Evolutionary conservation across 768 basidiomycete species (phyloP).

Genomic region (Boletellus ananas): DNA sequence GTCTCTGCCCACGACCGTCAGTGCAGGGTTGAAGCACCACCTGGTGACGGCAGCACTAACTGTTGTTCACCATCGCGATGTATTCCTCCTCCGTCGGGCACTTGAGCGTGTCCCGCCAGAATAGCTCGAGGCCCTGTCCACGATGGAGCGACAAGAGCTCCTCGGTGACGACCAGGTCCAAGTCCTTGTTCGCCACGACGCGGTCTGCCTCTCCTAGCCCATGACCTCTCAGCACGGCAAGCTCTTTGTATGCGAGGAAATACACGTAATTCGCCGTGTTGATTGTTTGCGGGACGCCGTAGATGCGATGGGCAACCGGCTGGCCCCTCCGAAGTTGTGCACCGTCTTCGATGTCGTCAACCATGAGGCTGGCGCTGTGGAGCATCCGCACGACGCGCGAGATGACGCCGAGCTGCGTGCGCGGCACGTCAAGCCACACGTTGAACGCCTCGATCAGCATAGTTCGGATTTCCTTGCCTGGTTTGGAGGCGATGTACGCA

Average conservation of each 20-base stretch:
- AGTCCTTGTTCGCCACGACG: too few relatives aligned
- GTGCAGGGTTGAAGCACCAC: slow-evolving; percentile 44
- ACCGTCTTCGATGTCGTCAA: slow-evolving; percentile 94
- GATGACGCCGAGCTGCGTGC: slow-evolving; percentile 67
- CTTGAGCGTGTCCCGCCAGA: slow-evolving; percentile 88
- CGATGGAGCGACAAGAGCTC: slow-evolving; percentile 87
- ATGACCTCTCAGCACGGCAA: too few relatives aligned
- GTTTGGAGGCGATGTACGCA: slow-evolving; percentile 74
- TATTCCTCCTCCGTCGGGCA: slow-evolving; percentile 97
- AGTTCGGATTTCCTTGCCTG: slow-evolving; percentile 90
- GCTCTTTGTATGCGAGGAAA: slow-evolving; percentile 87
- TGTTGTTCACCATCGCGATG: slow-evolving; percentile 93
- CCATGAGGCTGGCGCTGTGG: slow-evolving; percentile 91
- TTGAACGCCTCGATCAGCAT: slow-evolving; percentile 93
- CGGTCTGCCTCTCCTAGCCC: too few relatives aligned
- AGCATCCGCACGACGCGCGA: slow-evolving; percentile 87
- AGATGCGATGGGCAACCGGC: slow-evolving; percentile 92
- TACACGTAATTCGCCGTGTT: slow-evolving; percentile 97
- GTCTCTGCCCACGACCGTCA: slow-evolving; percentile 59
- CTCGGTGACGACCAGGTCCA: slow-evolving; percentile 35
- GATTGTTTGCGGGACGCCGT: slow-evolving; percentile 94
- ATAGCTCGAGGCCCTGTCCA: slow-evolving; percentile 90
- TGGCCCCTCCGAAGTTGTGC: slow-evolving; percentile 81
- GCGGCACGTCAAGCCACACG: slow-evolving; percentile 80
- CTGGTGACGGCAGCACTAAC: slow-evolving; percentile 53